Conservation (phyloP, 768 basidiomycete genomes). For the Floccularia luteovirens region DNA sequence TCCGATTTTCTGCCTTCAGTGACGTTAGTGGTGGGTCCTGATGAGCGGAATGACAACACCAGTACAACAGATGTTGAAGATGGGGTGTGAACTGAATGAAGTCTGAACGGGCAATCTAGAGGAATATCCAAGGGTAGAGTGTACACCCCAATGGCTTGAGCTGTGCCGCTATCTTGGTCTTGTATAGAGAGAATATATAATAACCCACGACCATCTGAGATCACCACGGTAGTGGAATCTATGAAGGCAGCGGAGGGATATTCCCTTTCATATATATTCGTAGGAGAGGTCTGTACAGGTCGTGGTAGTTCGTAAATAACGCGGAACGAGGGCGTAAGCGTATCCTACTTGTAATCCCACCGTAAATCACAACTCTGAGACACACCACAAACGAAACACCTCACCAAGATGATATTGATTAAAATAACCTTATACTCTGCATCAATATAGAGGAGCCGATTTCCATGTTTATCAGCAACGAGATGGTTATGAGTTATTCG, state of each 20-base stretch:
- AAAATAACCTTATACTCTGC: constrained; percentile 50
- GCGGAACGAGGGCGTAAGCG: constrained; percentile 41
- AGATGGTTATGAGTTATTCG: constrained; percentile 84
- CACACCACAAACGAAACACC: constrained; percentile 15
- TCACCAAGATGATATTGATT: constrained; percentile 52
- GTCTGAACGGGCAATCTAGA: constrained; percentile 37
- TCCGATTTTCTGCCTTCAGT: constrained; percentile 15
- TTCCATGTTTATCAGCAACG: constrained; percentile 32
- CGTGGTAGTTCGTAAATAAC: constrained; percentile 54
- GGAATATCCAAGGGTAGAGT: constrained; percentile 30
- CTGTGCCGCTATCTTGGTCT: constrained; percentile 23
- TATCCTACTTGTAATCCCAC: constrained; percentile 35
- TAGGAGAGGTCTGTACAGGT: constrained; percentile 33
- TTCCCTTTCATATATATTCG: constrained; percentile 43
- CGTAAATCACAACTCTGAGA: no score
- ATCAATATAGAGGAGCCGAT: constrained; percentile 62
- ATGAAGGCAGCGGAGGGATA: constrained; percentile 69
- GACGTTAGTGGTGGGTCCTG: constrained; percentile 3
- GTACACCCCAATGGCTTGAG: constrained; percentile 44
- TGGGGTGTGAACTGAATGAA: constrained; percentile 32
- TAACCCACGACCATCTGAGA: constrained; percentile 66
- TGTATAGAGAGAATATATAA: constrained; percentile 52
- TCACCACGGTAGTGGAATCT: constrained; percentile 36
- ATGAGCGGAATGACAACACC: constrained; percentile 49
- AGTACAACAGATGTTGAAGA: constrained; percentile 33